These are phyloP conservation scores for Xylaria venustula DNA, from an alignment of 495 filamentous ascomycete species.

Conservation along the genomic window DNA sequence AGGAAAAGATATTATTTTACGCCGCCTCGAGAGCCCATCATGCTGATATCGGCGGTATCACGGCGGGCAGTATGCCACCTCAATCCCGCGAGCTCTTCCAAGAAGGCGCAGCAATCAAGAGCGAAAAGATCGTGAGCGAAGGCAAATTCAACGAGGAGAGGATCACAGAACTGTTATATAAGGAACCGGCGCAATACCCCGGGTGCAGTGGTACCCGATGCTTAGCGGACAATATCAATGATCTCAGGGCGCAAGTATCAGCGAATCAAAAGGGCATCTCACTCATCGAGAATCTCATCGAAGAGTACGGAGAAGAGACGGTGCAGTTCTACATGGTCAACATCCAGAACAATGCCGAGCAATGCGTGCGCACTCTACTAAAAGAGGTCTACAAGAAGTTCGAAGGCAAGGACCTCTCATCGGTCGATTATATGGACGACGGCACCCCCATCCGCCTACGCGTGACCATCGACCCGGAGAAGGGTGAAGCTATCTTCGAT, in stretches of 20 bases:
- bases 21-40: slow-evolving; percentile 95
- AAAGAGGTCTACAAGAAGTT: slow-evolving; percentile 76
- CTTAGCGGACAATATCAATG: slow-evolving; percentile 90
- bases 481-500: slow-evolving; percentile 87
- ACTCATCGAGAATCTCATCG: slow-evolving; percentile 79
- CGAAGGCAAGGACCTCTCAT: slow-evolving; percentile 68
- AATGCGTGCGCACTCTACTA: slow-evolving; percentile 80
- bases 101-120: slow-evolving; percentile 91
- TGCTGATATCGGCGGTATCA: slow-evolving; percentile 94
- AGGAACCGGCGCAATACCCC: slow-evolving; percentile 79
- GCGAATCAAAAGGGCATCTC: slow-evolving; percentile 96
- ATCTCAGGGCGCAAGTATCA: slow-evolving; percentile 93
- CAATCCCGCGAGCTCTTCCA: slow-evolving; percentile 91
- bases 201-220: slow-evolving; percentile 90
- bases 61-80: slow-evolving; percentile 95
- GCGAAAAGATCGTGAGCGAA: slow-evolving; percentile 89
- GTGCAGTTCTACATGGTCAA: slow-evolving; percentile 95
- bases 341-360: slow-evolving; percentile 91
- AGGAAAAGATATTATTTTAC: slow-evolving; percentile 91
- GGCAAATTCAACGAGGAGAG: slow-evolving; percentile 87
- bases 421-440: slow-evolving; percentile 91
- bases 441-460: slow-evolving; percentile 83
- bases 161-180: slow-evolving; percentile 77
- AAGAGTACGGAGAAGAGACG: slow-evolving; percentile 84
- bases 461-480: slow-evolving; percentile 76